Evolutionary conservation across 495 filamentous ascomycete species (phyloP).

Genomic region (Pyronema domesticum): DNA sequence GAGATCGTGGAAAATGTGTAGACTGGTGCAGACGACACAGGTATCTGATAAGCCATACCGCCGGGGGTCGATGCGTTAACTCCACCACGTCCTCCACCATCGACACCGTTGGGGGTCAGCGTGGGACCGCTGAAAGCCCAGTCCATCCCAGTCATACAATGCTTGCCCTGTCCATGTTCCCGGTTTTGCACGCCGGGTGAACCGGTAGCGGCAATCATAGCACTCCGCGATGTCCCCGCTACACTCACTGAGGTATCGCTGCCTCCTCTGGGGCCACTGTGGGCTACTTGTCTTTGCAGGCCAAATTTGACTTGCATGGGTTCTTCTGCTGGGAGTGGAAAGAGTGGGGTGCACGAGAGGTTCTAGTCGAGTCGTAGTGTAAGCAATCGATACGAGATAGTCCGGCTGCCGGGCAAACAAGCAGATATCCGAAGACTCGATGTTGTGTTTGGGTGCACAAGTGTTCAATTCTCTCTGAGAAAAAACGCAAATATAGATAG

Average conservation of each 20-base stretch:
- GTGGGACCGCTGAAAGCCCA: background rate
- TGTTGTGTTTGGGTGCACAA: too few species aligned
- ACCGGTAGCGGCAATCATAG: background rate
- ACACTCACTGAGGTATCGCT: background rate
- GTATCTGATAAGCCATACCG: conserved; percentile 1
- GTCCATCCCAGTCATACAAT: background rate
- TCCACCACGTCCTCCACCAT: background rate
- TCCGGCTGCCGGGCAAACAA: too few species aligned
- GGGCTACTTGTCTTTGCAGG: background rate
- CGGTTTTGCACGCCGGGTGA: background rate
- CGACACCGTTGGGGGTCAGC: background rate
- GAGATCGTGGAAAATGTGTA: background rate
- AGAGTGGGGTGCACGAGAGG: too few species aligned
- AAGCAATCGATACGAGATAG: too few species aligned
- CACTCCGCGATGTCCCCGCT: background rate
- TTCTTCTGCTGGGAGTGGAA: too few species aligned
- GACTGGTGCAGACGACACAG: background rate
- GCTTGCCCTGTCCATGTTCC: conserved; percentile 2
- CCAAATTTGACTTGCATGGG: background rate
- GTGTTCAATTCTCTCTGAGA: too few species aligned
- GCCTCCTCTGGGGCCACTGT: background rate
- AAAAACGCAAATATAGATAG: too few species aligned
- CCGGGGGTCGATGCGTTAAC: background rate
- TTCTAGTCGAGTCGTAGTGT: too few species aligned
- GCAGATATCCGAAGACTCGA: too few species aligned